Evolutionary conservation across 73 alveolate genomes (phyloP).

Genomic region (Breviolum minutum): DNA sequence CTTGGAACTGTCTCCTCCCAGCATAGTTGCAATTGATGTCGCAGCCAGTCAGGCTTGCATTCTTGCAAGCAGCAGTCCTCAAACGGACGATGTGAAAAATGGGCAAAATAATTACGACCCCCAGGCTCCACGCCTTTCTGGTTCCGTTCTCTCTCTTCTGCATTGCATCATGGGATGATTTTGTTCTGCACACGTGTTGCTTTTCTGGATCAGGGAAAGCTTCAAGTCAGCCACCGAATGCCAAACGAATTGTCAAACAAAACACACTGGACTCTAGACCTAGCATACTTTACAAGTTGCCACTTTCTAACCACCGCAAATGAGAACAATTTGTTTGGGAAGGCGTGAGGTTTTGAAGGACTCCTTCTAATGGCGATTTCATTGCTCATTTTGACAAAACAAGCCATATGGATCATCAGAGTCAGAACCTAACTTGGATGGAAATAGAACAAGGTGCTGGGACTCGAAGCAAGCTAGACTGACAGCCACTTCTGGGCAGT

Average conservation of each 20-base stretch:
- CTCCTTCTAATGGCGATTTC: background rate
- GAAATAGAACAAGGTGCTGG: background rate
- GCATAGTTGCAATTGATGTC: slow-evolving; percentile 36
- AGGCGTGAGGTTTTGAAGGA: background rate
- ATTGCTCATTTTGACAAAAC: too few relatives aligned
- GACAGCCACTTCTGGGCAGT: slow-evolving; percentile 43
- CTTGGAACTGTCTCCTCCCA: background rate
- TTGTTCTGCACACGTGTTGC: too few relatives aligned
- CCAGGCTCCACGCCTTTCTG: too few relatives aligned
- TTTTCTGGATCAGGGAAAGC: too few relatives aligned
- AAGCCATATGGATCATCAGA: too few relatives aligned
- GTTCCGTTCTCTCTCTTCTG: too few relatives aligned
- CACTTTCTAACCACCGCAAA: background rate
- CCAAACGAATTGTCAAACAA: too few relatives aligned
- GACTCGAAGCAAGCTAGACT: background rate
- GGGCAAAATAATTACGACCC: too few relatives aligned
- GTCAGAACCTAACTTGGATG: background rate
- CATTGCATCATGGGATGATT: too few relatives aligned
- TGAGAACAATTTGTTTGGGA: background rate
- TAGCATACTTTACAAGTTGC: too few relatives aligned
- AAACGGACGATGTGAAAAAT: background rate
- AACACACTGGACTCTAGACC: too few relatives aligned
- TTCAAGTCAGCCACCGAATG: too few relatives aligned
- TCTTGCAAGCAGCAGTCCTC: slow-evolving; percentile 6
- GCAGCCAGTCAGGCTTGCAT: background rate